Evolutionary conservation across 2,329 filamentous ascomycete species (phyloP), one percentile per base, ranked within the genome.

Genomic region (Aotearoamyces nothofagi): DNA sequence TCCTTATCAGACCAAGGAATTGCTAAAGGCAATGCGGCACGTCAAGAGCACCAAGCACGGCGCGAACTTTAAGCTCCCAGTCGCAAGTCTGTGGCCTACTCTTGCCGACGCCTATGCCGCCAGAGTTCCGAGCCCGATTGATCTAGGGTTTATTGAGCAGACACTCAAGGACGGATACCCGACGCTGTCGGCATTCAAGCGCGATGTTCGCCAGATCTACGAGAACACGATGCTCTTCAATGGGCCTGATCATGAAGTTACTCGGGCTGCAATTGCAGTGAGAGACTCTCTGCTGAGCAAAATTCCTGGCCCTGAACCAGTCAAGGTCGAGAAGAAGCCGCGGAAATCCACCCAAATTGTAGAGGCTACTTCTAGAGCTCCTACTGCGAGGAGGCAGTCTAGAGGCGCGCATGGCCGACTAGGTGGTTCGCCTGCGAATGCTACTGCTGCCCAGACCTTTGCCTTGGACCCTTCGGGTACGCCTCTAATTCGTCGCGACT

Each of bases 11-110:
- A 62, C 61, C 32, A 68, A 67, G 29, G 74, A 72, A 40, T 60
- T 80, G 24, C 55, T 75, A 17, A 69, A 72, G 36, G 63, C 75
- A 17, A 57, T 87, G 29, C 76, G 72, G 17, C 74, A 77, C 29
- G 63, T 87, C 32, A 92, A 92, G 58, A 90, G 92, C 54, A 86
- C 82, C 26, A 83, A 87, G 49, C 71, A 76, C 34, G 81, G 87
- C 2, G 56, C 57, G 5, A 68, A 77, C 31, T 96, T 93, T 57
- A 66, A 71, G 38, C 66, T 74, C 23, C 77, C 90, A 0, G 90
- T 96, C 5, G 67, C 81, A 48, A 69, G 66, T 22, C 58, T 87
- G 14, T 81, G 78, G 53, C 66, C 93, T 22, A 62, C 59, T 15
- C 71, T 96, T 22, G 83, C 81, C 31, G 73, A 71, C 2, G 79